These are phyloP conservation scores for Xylaria nigripes DNA, from an alignment of 495 filamentous ascomycete species.

Conservation along the genomic window DNA sequence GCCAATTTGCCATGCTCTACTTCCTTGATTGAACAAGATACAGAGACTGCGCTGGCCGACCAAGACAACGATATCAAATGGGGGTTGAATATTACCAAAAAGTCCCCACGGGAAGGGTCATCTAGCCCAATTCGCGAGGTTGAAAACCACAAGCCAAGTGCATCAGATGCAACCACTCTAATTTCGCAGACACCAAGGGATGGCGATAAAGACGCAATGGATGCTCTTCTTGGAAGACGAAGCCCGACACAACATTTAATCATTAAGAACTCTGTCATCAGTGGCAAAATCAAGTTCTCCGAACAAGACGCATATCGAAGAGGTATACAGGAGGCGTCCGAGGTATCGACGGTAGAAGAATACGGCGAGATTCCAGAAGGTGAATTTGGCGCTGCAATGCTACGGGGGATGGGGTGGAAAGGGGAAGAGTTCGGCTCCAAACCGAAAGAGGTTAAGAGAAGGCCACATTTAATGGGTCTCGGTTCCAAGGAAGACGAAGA, in stretches of 20 bases:
- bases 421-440: constrained; percentile 55
- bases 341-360: constrained; percentile 67
- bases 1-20: constrained; percentile 45
- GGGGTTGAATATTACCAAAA: constrained; percentile 36
- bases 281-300: constrained; percentile 24
- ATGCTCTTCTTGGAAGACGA: constrained; percentile 59
- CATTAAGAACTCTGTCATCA: constrained; percentile 25
- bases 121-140: constrained; percentile 14
- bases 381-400: constrained; percentile 80
- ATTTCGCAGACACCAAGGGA: constrained; percentile 33
- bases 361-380: constrained; percentile 87
- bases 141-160: constrained; percentile 17
- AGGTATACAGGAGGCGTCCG: constrained; percentile 64
- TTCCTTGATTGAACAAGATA: neutral
- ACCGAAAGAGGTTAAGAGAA: constrained; percentile 47
- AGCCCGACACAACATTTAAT: constrained; percentile 18
- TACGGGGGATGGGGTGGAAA: constrained; percentile 93
- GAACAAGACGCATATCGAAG: constrained; percentile 64
- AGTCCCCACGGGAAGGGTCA: constrained; percentile 4
- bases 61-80: constrained; percentile 33
- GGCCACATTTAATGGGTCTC: constrained; percentile 76
- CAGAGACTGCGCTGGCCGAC: constrained; percentile 33
- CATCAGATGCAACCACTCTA: constrained; percentile 22
- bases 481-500: constrained; percentile 73
- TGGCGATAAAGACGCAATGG: constrained; percentile 71